Evolutionary conservation across 345 rosid genomes (phyloP).

Genomic region (Syzygium jambos): DNA sequence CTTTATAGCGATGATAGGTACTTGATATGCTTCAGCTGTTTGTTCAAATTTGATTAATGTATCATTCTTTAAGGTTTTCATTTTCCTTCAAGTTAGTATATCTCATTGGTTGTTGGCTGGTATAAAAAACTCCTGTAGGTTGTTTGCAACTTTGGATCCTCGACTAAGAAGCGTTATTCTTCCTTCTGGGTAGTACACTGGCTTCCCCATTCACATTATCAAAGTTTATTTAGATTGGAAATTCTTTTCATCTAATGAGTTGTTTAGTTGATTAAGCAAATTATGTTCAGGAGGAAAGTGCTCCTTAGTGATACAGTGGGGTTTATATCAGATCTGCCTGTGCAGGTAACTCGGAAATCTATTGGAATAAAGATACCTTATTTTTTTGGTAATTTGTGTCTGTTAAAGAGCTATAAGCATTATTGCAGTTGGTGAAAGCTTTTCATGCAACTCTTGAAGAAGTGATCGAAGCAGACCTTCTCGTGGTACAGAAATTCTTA

Average conservation of each 20-base stretch:
- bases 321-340: slow-evolving; percentile 87
- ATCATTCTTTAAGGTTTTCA: neutral
- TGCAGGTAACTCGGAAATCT: slow-evolving; percentile 45
- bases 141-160: slow-evolving; percentile 85
- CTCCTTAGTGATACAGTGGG: slow-evolving; percentile 93
- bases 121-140: slow-evolving; percentile 27
- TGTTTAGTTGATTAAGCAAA: neutral
- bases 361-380: neutral
- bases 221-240: neutral
- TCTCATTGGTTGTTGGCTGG: neutral
- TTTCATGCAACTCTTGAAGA: slow-evolving; percentile 94
- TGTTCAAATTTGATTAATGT: neutral
- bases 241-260: neutral
- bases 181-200: slow-evolving; percentile 56
- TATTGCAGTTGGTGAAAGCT: slow-evolving; percentile 74
- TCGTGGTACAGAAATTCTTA: slow-evolving; percentile 47
- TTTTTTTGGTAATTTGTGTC: neutral
- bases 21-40: neutral
- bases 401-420: neutral
- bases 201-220: neutral
- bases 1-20: slow-evolving; percentile 87
- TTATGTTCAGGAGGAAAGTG: slow-evolving; percentile 61
- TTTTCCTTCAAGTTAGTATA: neutral
- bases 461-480: slow-evolving; percentile 88
- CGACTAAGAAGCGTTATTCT: slow-evolving; percentile 57